These are phyloP conservation scores for Venturia effusa DNA, from an alignment of 2,329 filamentous ascomycete genomes.

Conservation along the genomic window DNA sequence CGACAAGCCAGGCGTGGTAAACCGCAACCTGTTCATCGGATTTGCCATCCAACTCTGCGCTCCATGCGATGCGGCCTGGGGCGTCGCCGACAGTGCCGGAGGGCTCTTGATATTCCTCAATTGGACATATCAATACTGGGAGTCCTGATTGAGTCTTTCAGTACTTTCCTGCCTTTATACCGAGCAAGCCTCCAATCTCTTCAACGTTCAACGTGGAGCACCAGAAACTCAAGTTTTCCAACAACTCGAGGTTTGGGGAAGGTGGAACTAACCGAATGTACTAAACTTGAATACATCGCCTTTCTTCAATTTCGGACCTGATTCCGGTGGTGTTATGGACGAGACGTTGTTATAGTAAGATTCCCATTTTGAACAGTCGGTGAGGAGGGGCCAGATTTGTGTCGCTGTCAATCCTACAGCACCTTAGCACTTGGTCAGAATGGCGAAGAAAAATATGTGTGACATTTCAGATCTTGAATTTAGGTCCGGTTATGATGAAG, in stretches of 20 bases:
- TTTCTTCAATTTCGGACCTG: constrained; percentile 18
- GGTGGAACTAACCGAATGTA: constrained; percentile 20
- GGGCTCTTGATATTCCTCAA: constrained; percentile 18
- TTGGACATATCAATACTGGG: constrained; percentile 20
- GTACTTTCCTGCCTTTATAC: too few relatives aligned
- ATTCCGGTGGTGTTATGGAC: constrained; percentile 20
- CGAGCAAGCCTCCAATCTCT: too few relatives aligned
- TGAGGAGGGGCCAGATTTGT: constrained; percentile 23
- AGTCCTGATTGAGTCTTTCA: constrained; percentile 15
- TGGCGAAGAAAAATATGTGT: too few relatives aligned
- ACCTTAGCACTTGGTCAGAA: background rate
- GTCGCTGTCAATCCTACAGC: constrained; percentile 13
- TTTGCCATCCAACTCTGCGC: constrained; percentile 15
- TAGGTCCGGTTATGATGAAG: too few relatives aligned
- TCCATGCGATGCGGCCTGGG: constrained; percentile 17
- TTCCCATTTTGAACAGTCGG: constrained; percentile 24
- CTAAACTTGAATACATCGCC: constrained; percentile 22
- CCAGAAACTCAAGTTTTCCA: too few relatives aligned
- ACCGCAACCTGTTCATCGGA: constrained; percentile 20
- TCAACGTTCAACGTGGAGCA: too few relatives aligned
- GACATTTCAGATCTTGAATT: too few relatives aligned
- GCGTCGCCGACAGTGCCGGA: background rate
- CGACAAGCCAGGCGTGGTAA: constrained; percentile 27
- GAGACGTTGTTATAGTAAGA: constrained; percentile 25
- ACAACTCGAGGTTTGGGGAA: too few relatives aligned